phyloP scores from a whole-genome alignment of 106 monocot species.

The Acorus gramineus region DNA sequence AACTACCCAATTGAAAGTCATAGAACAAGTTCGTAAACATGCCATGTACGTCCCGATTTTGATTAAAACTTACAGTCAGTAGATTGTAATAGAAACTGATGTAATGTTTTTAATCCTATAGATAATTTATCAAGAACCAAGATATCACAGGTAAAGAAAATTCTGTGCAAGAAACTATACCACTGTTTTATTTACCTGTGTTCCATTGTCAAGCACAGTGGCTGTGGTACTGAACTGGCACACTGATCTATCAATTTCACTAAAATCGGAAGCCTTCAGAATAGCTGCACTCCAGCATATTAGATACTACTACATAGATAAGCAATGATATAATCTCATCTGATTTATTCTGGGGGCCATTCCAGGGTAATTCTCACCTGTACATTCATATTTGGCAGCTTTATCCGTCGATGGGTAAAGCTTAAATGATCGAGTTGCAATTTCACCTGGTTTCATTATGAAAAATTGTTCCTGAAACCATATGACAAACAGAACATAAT shows the following conservation, averaged over 20 bases:
- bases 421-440: constrained; percentile 54
- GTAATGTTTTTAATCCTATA: no score
- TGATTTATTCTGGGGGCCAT: no score
- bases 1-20: no score
- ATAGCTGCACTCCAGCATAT: constrained; percentile 46
- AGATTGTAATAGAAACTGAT: no score
- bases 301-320: background rate
- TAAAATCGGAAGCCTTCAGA: constrained; percentile 87
- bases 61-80: no score
- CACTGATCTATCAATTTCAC: constrained; percentile 75
- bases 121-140: background rate
- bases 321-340: background rate
- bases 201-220: constrained; percentile 89
- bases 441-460: constrained; percentile 81
- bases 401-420: constrained; percentile 74
- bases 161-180: background rate
- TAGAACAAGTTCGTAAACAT: no score
- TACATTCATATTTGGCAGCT: constrained; percentile 80
- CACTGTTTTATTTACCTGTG: constrained; percentile 44
- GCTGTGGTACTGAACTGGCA: constrained; percentile 83
- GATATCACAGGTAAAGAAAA: constrained; percentile 1
- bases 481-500: background rate
- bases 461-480: constrained; percentile 76
- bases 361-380: constrained; percentile 35
- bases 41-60: no score